Evolutionary conservation across 306 rosid genomes (phyloP), one percentile per base, ranked within the genome.

Genomic region (Acacia confusa): DNA sequence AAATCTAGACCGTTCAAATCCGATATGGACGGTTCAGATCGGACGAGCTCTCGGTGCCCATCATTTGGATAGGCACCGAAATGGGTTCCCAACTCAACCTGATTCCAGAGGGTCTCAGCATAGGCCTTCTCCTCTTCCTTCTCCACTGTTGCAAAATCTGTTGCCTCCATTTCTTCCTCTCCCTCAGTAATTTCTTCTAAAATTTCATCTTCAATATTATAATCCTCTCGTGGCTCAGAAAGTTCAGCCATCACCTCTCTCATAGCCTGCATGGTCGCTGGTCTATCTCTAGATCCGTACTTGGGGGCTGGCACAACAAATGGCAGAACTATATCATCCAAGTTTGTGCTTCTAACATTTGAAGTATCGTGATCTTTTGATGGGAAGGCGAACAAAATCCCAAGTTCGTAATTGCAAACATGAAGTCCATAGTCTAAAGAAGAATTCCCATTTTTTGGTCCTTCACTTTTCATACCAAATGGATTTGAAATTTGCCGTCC

Each of bases 401-500:
- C 97, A 22, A 93, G 92, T 82, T 93, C 97, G 44, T 93, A 93
- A 80, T 93, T 93, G 91, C 96, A 91, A 53, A 93, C 85, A 74
- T 88, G 97, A 80, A 93, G 92, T 86, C 87, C 88, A 13, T 71
- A 77, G 79, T 87, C 85, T 60, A 61, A 65, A 75, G 79, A 75
- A 60, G 82, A 72, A 28, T 74, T 87, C 75, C 64, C 77, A 74
- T 83, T 79, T 64, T 44, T 80, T 40, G 44, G 67, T 70, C 81
- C 88, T 43, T 89, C 86, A 15, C 44, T 34, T 71, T 76, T 88
- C 79, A 57, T 13, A 71, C 82, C 70, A 85, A 58, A 84, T 20
- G 90, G 87, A 82, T 78, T 82, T 22, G 84, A 73, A 82, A 92
- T 87, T 75, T 87, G 83, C 28, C 92, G 85, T 61, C 97, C 97